phyloP scores from a whole-genome alignment of 257 asterid genomes.

The Penstemon davidsonii region DNA sequence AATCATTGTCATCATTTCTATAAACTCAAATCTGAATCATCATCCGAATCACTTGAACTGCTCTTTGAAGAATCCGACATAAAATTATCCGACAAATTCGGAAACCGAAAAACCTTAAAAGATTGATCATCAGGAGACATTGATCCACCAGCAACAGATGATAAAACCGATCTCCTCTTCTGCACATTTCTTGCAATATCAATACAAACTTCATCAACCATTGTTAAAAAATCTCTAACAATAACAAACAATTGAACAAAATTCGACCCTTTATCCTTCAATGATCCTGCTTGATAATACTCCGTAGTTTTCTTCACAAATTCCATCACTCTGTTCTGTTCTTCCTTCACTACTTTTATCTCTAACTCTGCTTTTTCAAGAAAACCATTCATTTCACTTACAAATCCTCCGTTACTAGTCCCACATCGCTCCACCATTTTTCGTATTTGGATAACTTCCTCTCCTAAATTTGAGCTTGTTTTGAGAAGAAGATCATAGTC shows the following conservation, averaged over 20 bases:
- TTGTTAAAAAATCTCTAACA: slow-evolving; percentile 68
- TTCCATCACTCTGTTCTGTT: slow-evolving; percentile 65
- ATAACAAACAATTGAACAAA: slow-evolving; percentile 62
- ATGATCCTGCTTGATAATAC: slow-evolving; percentile 73
- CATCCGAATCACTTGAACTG: slow-evolving; percentile 48
- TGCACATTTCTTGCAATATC: slow-evolving; percentile 73
- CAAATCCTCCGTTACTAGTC: slow-evolving; percentile 41
- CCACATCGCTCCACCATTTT: slow-evolving; percentile 38
- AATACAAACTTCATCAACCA: slow-evolving; percentile 87
- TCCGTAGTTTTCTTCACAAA: slow-evolving; percentile 75
- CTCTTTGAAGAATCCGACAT: slow-evolving; percentile 54
- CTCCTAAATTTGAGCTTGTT: slow-evolving; percentile 41
- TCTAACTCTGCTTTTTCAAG: slow-evolving; percentile 63
- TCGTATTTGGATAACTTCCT: slow-evolving; percentile 45
- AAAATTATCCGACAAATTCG: slow-evolving; percentile 75
- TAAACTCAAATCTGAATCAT: slow-evolving; percentile 35
- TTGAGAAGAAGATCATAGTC: slow-evolving; percentile 52
- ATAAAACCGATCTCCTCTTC: slow-evolving; percentile 46
- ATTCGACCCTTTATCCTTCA: slow-evolving; percentile 52
- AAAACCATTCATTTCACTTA: slow-evolving; percentile 52
- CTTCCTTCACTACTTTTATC: slow-evolving; percentile 48
- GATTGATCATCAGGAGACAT: slow-evolving; percentile 42
- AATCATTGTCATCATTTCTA: slow-evolving; percentile 3
- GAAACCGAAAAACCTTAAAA: slow-evolving; percentile 73
- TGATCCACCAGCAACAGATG: slow-evolving; percentile 41